Evolutionary conservation across 805 yeast genomes (phyloP).

Genomic region (Ogataea haglerorum): DNA sequence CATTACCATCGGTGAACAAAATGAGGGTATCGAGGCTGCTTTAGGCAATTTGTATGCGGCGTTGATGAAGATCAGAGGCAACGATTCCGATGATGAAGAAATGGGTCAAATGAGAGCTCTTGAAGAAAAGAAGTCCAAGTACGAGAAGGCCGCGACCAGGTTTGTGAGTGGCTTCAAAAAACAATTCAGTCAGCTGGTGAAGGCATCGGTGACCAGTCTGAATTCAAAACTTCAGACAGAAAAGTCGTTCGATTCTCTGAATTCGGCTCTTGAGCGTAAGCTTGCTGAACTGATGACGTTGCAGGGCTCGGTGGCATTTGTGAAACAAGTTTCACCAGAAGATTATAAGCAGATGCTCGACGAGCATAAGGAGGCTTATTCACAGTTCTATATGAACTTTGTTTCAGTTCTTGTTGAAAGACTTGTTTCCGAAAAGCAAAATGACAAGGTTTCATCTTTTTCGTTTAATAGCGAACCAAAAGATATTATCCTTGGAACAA

Average conservation of each 20-base stretch:
- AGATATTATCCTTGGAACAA: conserved; percentile 16
- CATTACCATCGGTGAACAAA: conserved; percentile 45
- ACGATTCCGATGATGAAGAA: conserved; percentile 40
- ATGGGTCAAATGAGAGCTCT: conserved; percentile 69
- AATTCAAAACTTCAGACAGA: conserved; percentile 29
- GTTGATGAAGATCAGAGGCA: conserved; percentile 55
- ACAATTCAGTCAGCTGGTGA: conserved; percentile 24
- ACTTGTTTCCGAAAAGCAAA: conserved; percentile 12
- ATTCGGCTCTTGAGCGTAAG: conserved; percentile 22
- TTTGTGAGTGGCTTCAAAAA: conserved; percentile 47
- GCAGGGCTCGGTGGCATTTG: conserved; percentile 51
- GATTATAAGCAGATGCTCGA: conserved; percentile 43
- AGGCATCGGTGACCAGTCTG: conserved; percentile 27
- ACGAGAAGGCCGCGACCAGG: conserved; percentile 50
- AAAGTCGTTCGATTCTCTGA: conserved; percentile 10
- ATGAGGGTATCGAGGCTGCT: conserved; percentile 48
- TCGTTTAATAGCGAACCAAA: conserved; percentile 23
- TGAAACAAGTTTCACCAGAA: conserved; percentile 51
- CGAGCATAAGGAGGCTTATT: conserved; percentile 35
- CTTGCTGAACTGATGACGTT: conserved; percentile 41
- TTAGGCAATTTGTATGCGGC: conserved; percentile 61
- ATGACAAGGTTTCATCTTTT: conserved; percentile 7
- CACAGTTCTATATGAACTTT: conserved; percentile 29
- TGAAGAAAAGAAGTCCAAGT: conserved; percentile 57
- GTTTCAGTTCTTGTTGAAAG: conserved; percentile 17